Evolutionary conservation across 2,329 filamentous ascomycete species (phyloP).

Genomic region (Fusarium succisae): DNA sequence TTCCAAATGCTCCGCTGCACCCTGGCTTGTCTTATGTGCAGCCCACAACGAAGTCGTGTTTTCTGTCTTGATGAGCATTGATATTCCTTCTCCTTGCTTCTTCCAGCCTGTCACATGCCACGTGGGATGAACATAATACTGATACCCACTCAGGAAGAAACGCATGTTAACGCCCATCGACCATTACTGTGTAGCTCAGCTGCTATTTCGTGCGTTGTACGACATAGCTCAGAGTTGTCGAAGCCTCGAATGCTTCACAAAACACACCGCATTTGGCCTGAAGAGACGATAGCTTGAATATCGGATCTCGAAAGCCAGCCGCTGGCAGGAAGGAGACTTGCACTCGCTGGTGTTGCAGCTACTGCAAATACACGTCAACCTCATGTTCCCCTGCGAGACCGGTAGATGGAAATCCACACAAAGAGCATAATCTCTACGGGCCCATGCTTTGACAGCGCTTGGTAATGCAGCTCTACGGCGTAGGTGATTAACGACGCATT

Average conservation of each 20-base stretch:
- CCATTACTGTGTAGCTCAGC: slow-evolving; percentile 8
- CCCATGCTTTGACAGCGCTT: slow-evolving; percentile 32
- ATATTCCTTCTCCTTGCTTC: slow-evolving; percentile 21
- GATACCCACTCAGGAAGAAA: slow-evolving; percentile 14
- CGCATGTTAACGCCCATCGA: slow-evolving; percentile 22
- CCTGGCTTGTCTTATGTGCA: background rate
- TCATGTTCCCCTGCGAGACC: slow-evolving; percentile 21
- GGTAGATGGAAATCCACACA: slow-evolving; percentile 31
- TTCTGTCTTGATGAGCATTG: background rate
- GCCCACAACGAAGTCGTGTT: background rate
- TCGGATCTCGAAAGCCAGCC: background rate
- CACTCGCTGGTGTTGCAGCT: slow-evolving; percentile 1
- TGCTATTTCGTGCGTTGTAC: background rate
- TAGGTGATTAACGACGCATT: background rate
- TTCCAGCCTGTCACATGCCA: slow-evolving; percentile 37
- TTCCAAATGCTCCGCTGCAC: background rate
- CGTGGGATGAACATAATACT: slow-evolving; percentile 33
- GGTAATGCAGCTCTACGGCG: slow-evolving; percentile 14
- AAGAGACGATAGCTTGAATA: background rate
- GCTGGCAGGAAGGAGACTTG: background rate
- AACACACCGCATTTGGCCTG: background rate
- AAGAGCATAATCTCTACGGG: slow-evolving; percentile 18
- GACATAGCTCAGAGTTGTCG: background rate
- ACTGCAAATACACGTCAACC: slow-evolving; percentile 16
- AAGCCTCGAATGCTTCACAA: background rate